Evolutionary conservation across 139 green algal genomes (phyloP).

Genomic region (Micractinium sp.): DNA sequence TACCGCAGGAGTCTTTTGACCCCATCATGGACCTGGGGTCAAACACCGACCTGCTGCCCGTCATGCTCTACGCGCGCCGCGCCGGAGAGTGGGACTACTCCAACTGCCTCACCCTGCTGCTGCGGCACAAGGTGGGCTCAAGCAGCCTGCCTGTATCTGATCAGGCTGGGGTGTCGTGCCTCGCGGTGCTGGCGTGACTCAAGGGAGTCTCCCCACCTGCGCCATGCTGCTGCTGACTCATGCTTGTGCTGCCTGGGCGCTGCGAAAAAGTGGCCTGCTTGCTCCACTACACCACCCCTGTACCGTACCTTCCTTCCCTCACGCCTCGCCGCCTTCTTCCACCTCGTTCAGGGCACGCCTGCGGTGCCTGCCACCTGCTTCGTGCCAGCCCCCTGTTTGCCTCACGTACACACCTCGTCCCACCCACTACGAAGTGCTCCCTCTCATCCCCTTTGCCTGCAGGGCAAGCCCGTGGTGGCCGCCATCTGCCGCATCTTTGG

Average conservation of each 20-base stretch:
- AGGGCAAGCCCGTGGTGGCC: constrained; percentile 73
- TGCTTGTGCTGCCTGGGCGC: neutral
- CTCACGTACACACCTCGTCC: neutral
- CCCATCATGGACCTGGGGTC: constrained; percentile 86
- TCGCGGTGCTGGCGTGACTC: too few relatives aligned
- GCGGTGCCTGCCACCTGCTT: constrained; percentile 65
- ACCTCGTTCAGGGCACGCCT: constrained; percentile 40
- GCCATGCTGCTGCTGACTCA: too few relatives aligned
- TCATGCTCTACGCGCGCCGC: constrained; percentile 81
- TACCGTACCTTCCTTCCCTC: too few relatives aligned
- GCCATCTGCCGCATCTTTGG: constrained; percentile 86
- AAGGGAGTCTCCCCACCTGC: too few relatives aligned
- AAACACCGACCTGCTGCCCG: constrained; percentile 81
- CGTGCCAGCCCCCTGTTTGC: neutral
- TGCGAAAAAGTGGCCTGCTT: too few relatives aligned
- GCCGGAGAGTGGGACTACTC: constrained; percentile 86
- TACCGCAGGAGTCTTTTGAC: constrained; percentile 78
- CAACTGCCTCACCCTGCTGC: constrained; percentile 82
- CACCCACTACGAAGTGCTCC: neutral
- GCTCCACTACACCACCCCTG: too few relatives aligned
- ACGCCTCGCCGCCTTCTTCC: neutral
- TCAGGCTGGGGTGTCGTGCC: too few relatives aligned
- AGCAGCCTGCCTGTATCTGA: neutral
- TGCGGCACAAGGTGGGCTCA: constrained; percentile 66
- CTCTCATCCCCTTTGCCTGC: neutral